Evolutionary conservation across 2,329 filamentous ascomycete genomes (phyloP), one percentile per base, ranked within the genome.

Genomic region (Periglandula ipomoeae): DNA sequence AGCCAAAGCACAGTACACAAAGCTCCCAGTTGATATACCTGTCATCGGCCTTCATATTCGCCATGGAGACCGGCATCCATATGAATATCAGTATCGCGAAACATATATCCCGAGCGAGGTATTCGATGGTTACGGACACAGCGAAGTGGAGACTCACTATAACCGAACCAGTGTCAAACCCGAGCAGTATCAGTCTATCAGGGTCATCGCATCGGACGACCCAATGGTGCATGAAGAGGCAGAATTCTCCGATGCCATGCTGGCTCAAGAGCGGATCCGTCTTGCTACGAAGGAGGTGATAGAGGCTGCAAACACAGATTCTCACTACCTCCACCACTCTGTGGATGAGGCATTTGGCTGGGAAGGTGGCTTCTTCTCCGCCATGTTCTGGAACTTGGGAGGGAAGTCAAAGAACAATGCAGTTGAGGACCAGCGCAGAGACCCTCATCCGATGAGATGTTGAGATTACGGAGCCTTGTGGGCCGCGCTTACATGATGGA

Each of bases 291-390:
- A 86, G 60, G 63, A 70, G 24, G 66, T 69, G 20, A 63, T 70
- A 32, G 58, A 70, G 58, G 64, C 65, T 54, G 66, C 61, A 50
- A 65, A 63, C 39, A 61, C 65, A 3, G 67, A 79, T 52, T 66
- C 67, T 22, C 67, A 69, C 10, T 69, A 75, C 6, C 79, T 85
- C 61, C 75, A 76, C 55, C 79, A 78, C 56, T 87, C 86, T 61
- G 75, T 86, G 32, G 86, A 89, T 51, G 84, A 89, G 60, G 78
- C 82, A 1, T 82, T 87, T 37, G 89, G 88, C 26, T 94, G 88
- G 88, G 88, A 94, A 63, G 88, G 89, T 17, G 89, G 89, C 1
- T 95, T 94, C 71, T 94, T 85, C 66, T 76, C 78, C 13, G 78
- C 81, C 58, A 83, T 93, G 67, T 94, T 94, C 66, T 90, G 85